phyloP scores from a whole-genome alignment of 179 eudicot genomes.

The Kewa caespitosa region DNA sequence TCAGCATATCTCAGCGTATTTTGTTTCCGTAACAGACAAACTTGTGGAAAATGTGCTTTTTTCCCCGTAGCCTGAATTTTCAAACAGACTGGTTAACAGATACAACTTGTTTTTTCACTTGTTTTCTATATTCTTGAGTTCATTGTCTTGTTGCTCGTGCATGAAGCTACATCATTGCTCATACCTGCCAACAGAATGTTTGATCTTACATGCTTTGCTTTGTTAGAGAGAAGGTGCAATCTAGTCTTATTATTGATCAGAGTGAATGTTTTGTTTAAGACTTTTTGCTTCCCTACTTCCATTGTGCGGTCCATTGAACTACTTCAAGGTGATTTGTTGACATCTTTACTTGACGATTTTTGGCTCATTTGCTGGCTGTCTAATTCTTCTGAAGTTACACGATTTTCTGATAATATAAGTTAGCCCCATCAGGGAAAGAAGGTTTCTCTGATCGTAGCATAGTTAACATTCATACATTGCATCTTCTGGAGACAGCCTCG shows the following conservation, averaged over 20 bases:
- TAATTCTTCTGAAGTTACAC: not conserved
- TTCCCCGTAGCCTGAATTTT: no score
- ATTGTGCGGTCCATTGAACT: constrained; percentile 1
- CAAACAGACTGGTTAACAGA: no score
- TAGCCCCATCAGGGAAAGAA: not conserved
- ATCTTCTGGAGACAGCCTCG: not conserved
- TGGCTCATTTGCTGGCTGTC: not conserved
- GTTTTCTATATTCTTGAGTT: not conserved
- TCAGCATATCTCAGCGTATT: no score
- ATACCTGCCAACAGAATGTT: no score
- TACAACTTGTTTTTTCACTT: not conserved
- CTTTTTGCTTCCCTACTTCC: constrained; percentile 17
- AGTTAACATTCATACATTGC: not conserved
- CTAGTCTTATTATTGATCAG: not conserved
- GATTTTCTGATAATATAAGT: no score
- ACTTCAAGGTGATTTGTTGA: constrained; percentile 1
- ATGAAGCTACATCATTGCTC: no score
- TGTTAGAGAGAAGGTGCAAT: not conserved
- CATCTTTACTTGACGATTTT: not conserved
- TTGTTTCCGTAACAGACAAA: no score
- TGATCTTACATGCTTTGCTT: constrained; percentile 5
- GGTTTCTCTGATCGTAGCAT: not conserved
- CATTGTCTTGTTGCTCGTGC: not conserved
- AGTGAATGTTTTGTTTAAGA: constrained; percentile 1
- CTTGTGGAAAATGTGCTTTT: no score